phyloP scores from a whole-genome alignment of 345 rosid genomes.

The Carallia brachiata region DNA sequence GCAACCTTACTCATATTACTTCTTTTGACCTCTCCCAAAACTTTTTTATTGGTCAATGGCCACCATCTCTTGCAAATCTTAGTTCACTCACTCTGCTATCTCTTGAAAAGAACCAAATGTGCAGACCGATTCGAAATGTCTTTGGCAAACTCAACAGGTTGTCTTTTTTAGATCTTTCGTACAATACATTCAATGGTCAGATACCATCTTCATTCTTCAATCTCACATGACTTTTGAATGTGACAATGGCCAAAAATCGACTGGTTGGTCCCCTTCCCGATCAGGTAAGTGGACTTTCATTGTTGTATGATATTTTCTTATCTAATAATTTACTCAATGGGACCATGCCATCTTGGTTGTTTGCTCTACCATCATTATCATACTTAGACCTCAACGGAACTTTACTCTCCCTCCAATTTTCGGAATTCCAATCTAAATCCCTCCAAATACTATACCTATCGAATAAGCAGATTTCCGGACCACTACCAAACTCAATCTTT shows the following conservation, averaged over 20 bases:
- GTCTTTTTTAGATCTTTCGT: constrained; percentile 6
- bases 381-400: neutral
- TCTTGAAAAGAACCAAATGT: too few species aligned
- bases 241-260: neutral
- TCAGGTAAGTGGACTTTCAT: neutral
- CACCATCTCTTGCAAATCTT: too few species aligned
- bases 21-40: neutral
- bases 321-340: constrained; percentile 16
- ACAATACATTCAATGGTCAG: constrained; percentile 1
- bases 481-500: constrained; percentile 15
- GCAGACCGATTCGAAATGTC: too few species aligned
- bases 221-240: neutral
- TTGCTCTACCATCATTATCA: constrained; percentile 8
- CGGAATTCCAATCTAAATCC: neutral
- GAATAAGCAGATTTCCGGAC: constrained; percentile 16
- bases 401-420: constrained; percentile 8
- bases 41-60: too few species aligned
- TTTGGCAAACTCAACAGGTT: constrained; percentile 5
- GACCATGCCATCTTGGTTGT: constrained; percentile 20
- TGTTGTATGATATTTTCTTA: neutral
- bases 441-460: neutral
- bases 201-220: constrained; percentile 4
- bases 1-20: too few species aligned
- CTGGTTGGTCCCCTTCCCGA: neutral
- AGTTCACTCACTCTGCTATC: too few species aligned